Conservation (phyloP, 164 flowering plant genomes). For the Protea cynaroides region DNA sequence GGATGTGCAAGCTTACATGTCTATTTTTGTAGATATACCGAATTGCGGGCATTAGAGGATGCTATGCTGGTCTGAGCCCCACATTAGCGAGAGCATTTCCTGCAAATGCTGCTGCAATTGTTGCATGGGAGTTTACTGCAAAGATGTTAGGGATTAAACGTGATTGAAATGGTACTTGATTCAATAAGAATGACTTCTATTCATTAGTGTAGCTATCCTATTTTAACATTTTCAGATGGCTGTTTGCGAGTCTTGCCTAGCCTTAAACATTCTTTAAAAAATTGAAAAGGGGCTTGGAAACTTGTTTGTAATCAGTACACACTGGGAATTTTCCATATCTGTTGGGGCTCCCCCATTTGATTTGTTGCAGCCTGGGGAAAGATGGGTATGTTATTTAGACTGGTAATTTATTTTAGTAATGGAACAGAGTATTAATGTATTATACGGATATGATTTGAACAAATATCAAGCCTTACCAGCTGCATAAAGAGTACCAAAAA, state of each 20-base stretch:
- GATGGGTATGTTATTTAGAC: no score
- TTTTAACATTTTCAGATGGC: not conserved
- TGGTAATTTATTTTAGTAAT: no score
- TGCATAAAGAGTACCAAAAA: no score
- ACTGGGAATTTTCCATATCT: no score
- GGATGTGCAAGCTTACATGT: not conserved
- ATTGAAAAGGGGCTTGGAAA: no score
- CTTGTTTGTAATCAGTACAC: no score
- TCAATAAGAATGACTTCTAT: not conserved
- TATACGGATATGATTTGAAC: no score
- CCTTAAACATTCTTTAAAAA: no score
- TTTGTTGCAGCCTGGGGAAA: no score
- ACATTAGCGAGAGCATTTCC: slow-evolving; percentile 87
- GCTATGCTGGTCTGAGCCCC: slow-evolving; percentile 81
- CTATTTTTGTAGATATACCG: slow-evolving; percentile 47
- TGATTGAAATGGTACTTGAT: slow-evolving; percentile 14
- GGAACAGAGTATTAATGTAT: no score
- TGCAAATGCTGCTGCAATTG: slow-evolving; percentile 95
- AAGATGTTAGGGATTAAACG: slow-evolving; percentile 60
- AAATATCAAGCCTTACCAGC: no score
- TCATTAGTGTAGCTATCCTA: not conserved
- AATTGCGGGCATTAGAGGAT: slow-evolving; percentile 66
- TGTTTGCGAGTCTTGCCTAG: not conserved
- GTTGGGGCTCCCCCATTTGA: no score
- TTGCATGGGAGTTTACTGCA: slow-evolving; percentile 79